Percentiles rank a stretch among this genome's conserved stretches.
These are phyloP conservation scores for Corinectria fuckeliana DNA, from an alignment of 2,329 filamentous ascomycete genomes.

Conservation along the genomic window DNA sequence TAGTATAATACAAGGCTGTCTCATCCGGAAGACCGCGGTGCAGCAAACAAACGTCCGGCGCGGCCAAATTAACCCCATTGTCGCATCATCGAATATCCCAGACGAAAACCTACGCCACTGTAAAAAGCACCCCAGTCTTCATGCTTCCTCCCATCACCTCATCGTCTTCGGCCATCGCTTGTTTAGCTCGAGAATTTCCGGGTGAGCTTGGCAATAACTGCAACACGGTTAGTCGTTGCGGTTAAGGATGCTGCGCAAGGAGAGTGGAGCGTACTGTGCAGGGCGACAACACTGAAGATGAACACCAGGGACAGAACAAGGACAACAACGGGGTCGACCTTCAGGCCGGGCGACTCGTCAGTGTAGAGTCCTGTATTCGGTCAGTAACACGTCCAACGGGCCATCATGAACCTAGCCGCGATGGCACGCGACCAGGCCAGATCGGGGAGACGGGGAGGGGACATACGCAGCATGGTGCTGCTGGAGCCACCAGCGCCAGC, in stretches of 20 bases:
- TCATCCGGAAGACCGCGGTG: slow-evolving; percentile 34
- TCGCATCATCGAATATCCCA: slow-evolving; percentile 31
- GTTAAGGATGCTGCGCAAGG: not conserved
- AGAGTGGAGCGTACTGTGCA: slow-evolving; percentile 77
- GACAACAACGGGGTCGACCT: slow-evolving; percentile 97
- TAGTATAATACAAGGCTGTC: slow-evolving; percentile 43
- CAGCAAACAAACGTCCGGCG: slow-evolving; percentile 38
- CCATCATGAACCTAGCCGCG: not conserved
- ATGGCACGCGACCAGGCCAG: slow-evolving; percentile 10
- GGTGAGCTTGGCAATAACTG: slow-evolving; percentile 95
- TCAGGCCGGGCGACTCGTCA: slow-evolving; percentile 94
- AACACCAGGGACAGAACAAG: slow-evolving; percentile 96
- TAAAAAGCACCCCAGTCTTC: slow-evolving; percentile 27
- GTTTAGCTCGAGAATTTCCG: slow-evolving; percentile 78
- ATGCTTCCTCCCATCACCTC: slow-evolving; percentile 7
- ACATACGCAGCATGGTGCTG: slow-evolving; percentile 97
- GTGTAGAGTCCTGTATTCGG: slow-evolving; percentile 82
- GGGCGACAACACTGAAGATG: slow-evolving; percentile 96
- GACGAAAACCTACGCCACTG: slow-evolving; percentile 31
- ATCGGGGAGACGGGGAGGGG: not conserved
- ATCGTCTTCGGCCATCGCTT: slow-evolving; percentile 17
- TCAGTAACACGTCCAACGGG: slow-evolving; percentile 36
- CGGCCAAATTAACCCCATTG: slow-evolving; percentile 36
- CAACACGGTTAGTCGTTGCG: slow-evolving; percentile 27
- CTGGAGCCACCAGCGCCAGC: slow-evolving; percentile 95